Evolutionary conservation across 352 stramenopile species (phyloP).

Genomic region (Pythium folliculosum): DNA sequence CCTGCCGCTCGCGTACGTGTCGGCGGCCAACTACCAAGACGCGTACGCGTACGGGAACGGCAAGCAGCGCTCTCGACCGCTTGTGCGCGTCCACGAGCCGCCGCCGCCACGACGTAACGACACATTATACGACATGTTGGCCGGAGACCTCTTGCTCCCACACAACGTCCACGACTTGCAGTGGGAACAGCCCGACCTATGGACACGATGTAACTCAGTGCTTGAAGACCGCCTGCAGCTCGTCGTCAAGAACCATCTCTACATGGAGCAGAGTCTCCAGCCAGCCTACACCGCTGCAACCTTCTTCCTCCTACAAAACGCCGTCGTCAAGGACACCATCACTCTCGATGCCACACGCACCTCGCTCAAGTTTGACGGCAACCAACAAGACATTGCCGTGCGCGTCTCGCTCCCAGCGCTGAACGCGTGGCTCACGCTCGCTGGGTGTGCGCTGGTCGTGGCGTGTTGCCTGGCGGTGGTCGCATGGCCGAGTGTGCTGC

Average conservation of each 20-base stretch:
- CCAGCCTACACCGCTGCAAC: conserved; percentile 1
- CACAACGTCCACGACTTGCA: neutral
- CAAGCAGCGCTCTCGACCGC: neutral
- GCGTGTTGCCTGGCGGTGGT: neutral
- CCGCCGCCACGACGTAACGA: neutral
- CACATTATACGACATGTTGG: neutral
- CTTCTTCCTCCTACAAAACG: conserved; percentile 13
- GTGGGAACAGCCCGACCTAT: neutral
- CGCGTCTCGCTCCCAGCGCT: neutral
- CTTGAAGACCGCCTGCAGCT: neutral
- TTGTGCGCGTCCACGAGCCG: neutral
- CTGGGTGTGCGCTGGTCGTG: neutral
- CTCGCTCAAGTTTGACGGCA: neutral
- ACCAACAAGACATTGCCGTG: conserved; percentile 1
- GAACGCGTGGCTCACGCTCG: conserved; percentile 8
- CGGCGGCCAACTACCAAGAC: no score
- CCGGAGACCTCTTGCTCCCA: neutral
- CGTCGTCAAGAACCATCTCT: conserved; percentile 12
- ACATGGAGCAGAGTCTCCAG: conserved; percentile 13
- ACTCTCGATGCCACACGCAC: neutral
- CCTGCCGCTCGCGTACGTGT: neutral
- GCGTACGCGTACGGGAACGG: neutral
- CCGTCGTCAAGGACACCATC: neutral
- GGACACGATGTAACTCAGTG: neutral
- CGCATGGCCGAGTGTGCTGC: neutral